These are phyloP conservation scores for Lipomyces lipofer DNA, from an alignment of 805 yeast genomes.

Conservation along the genomic window DNA sequence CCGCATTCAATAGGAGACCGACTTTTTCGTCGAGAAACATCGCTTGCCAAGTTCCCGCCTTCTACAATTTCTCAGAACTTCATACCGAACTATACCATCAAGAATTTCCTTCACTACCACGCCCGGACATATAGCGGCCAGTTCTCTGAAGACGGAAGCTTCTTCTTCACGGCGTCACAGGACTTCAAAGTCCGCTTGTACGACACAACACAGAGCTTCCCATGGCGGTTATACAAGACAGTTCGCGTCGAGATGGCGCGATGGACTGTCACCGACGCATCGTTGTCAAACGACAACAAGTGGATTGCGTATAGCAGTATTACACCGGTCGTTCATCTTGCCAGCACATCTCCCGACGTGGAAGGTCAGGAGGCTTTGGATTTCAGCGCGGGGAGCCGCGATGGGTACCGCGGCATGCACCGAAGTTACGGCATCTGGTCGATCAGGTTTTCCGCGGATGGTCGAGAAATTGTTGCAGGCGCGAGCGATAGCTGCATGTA, in stretches of 20 bases:
- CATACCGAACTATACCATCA: constrained; percentile 16
- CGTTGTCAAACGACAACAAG: constrained; percentile 32
- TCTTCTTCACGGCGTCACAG: constrained; percentile 34
- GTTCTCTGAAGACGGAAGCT: constrained; percentile 36
- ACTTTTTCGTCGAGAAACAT: constrained; percentile 26
- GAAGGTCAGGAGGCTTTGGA: constrained; percentile 26
- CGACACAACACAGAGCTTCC: constrained; percentile 25
- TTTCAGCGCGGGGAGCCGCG: constrained; percentile 9
- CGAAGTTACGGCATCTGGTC: constrained; percentile 32
- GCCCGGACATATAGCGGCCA: constrained; percentile 37
- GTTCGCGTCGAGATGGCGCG: constrained; percentile 23
- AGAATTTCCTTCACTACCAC: constrained; percentile 13
- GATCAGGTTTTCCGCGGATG: constrained; percentile 33
- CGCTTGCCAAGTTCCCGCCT: constrained; percentile 10
- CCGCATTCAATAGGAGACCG: constrained; percentile 23
- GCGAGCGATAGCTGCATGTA: constrained; percentile 27
- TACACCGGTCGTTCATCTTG: constrained; percentile 30
- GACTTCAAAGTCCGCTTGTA: constrained; percentile 35
- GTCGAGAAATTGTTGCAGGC: constrained; percentile 34
- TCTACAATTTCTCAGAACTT: constrained; percentile 26
- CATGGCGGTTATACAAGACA: constrained; percentile 31
- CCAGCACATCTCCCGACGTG: constrained; percentile 28
- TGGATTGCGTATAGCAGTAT: constrained; percentile 33
- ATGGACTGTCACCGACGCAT: constrained; percentile 38
- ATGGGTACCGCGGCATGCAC: constrained; percentile 1